Percentiles rank a stretch among this genome's conserved stretches.
Conservation (phyloP, 1,284 basidiomycete genomes). For the Ganoderma lucidum region DNA sequence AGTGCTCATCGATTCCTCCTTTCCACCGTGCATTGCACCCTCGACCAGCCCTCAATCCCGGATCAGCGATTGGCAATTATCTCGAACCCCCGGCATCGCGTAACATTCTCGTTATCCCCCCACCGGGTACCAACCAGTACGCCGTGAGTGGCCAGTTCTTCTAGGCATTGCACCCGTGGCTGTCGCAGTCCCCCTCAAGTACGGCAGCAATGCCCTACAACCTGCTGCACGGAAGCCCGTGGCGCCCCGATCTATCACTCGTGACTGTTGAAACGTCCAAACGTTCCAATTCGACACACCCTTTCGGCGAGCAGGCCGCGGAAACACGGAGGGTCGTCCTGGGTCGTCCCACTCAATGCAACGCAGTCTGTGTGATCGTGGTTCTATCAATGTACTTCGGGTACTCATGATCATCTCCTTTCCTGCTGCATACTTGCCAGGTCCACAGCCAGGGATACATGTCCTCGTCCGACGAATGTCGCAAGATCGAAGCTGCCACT, state of each 20-base stretch:
- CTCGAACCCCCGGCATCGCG: neutral
- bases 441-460: neutral
- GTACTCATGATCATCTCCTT: neutral
- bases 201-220: neutral
- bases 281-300: neutral
- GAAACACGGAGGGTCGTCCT: neutral
- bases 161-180: neutral
- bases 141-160: neutral
- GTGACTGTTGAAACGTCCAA: neutral
- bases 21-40: neutral
- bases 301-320: neutral
- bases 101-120: neutral
- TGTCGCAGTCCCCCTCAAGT: neutral
- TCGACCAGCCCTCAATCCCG: neutral
- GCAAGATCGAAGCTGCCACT: neutral
- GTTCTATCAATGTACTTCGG: neutral
- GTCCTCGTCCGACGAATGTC: neutral
- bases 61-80: neutral
- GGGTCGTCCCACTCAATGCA: neutral
- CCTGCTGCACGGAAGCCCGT: neutral
- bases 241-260: neutral
- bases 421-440: neutral
- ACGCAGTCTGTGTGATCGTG: neutral
- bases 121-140: constrained; percentile 2
- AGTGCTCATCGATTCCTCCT: neutral